phyloP scores from a whole-genome alignment of 306 rosid genomes.

The Casuarina glauca region DNA sequence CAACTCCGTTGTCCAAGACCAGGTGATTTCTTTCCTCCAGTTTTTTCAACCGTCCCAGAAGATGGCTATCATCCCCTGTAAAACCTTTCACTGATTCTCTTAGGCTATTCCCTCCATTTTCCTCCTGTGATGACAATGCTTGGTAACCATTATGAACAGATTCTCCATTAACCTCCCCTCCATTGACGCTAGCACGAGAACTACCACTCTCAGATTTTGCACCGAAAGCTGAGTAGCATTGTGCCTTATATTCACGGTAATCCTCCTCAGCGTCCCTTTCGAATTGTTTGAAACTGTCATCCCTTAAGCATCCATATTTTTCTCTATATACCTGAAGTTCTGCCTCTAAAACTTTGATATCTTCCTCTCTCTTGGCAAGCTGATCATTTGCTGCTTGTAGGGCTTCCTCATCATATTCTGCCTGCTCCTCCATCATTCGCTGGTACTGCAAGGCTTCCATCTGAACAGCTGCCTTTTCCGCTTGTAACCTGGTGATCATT shows the following conservation, averaged over 20 bases:
- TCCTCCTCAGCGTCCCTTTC: slow-evolving; percentile 29
- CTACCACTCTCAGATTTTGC: slow-evolving; percentile 29
- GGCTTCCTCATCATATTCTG: slow-evolving; percentile 93
- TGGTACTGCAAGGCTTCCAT: slow-evolving; percentile 98
- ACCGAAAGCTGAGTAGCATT: slow-evolving; percentile 12
- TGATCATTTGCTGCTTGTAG: slow-evolving; percentile 64
- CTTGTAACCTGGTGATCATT: slow-evolving; percentile 92
- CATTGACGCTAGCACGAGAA: slow-evolving; percentile 30
- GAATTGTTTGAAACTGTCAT: slow-evolving; percentile 25
- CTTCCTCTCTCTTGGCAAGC: slow-evolving; percentile 75
- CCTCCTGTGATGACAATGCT: slow-evolving; percentile 27
- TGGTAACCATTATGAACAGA: slow-evolving; percentile 25
- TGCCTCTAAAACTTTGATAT: slow-evolving; percentile 51
- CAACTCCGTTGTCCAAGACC: slow-evolving; percentile 37
- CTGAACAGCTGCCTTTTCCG: slow-evolving; percentile 88
- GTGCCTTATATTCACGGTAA: slow-evolving; percentile 20
- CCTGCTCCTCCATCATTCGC: slow-evolving; percentile 98
- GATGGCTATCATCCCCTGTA: slow-evolving; percentile 50
- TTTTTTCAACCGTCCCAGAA: slow-evolving; percentile 58
- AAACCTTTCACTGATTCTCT: slow-evolving; percentile 39
- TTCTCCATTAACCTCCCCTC: slow-evolving; percentile 34
- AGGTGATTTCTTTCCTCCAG: slow-evolving; percentile 34
- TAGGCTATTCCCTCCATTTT: slow-evolving; percentile 30
- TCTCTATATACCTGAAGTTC: slow-evolving; percentile 65
- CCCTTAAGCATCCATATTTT: slow-evolving; percentile 53